Evolutionary conservation across 306 rosid genomes (phyloP).

Genomic region (Prunus campanulata): DNA sequence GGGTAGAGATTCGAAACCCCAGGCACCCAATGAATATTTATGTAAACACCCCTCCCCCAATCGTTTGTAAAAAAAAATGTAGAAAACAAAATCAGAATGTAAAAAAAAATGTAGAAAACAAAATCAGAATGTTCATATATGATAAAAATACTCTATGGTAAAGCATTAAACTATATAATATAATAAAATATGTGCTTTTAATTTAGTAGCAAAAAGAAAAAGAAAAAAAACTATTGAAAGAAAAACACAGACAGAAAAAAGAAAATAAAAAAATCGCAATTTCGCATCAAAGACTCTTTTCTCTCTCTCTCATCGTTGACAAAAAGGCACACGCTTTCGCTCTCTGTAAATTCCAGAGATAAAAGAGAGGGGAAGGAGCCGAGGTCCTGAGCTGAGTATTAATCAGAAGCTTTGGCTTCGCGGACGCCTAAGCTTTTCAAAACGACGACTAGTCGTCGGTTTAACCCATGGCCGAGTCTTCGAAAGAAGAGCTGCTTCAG

Average conservation of each 20-base stretch:
- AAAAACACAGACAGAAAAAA: background rate
- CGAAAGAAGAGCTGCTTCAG: conserved; percentile 66
- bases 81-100: too few species aligned
- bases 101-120: too few species aligned
- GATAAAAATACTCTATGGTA: too few species aligned
- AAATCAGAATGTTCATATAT: too few species aligned
- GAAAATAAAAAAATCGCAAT: background rate
- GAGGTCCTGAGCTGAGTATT: background rate
- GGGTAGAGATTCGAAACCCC: accelerated
- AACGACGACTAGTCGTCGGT: conserved; percentile 17
- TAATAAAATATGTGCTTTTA: too few species aligned
- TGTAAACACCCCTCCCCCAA: too few species aligned
- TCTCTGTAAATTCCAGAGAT: background rate
- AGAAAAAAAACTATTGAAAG: too few species aligned
- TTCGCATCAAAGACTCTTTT: background rate
- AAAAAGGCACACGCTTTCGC: background rate
- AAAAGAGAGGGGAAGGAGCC: background rate
- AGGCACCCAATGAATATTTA: too few species aligned
- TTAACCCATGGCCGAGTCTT: conserved; percentile 58
- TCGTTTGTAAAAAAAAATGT: too few species aligned
- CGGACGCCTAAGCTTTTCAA: background rate
- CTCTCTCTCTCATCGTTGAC: background rate
- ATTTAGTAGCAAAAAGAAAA: too few species aligned
- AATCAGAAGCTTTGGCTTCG: background rate
- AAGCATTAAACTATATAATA: too few species aligned